Conservation (phyloP, 345 rosid genomes). For the Pelargonium nanum region DNA sequence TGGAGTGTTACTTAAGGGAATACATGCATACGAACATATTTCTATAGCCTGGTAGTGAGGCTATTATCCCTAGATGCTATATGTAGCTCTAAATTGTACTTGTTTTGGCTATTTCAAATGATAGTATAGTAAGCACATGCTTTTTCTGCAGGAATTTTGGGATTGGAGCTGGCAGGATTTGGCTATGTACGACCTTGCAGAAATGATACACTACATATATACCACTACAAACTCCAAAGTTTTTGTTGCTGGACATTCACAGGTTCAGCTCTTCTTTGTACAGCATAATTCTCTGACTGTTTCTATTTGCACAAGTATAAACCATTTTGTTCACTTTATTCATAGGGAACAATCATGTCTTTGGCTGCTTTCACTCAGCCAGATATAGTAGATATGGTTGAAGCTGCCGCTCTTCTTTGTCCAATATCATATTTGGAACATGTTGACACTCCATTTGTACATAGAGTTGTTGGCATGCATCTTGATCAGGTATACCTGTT, state of each 20-base stretch:
- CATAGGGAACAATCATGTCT: constrained; percentile 83
- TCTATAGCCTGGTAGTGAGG: too few species aligned
- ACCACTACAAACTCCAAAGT: constrained; percentile 48
- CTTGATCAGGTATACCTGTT: constrained; percentile 63
- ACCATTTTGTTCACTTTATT: too few species aligned
- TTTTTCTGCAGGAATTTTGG: constrained; percentile 69
- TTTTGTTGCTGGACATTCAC: constrained; percentile 88
- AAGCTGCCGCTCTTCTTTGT: constrained; percentile 83
- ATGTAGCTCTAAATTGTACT: not conserved
- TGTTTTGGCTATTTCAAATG: too few species aligned
- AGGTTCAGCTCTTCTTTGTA: constrained; percentile 34
- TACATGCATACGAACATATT: too few species aligned
- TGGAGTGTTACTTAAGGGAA: not conserved
- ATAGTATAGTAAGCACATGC: not conserved
- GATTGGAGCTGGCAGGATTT: constrained; percentile 98
- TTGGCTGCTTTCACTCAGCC: constrained; percentile 82
- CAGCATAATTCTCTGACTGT: not conserved
- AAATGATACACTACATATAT: constrained; percentile 48
- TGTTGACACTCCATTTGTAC: constrained; percentile 69
- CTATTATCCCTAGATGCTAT: not conserved
- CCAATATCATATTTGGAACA: constrained; percentile 88
- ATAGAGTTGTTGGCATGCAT: constrained; percentile 74
- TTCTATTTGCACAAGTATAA: too few species aligned
- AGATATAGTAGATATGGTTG: constrained; percentile 59
- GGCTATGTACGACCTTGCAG: constrained; percentile 68